Conservation (phyloP, 106 monocot species). For the Dendrobium nobile region DNA sequence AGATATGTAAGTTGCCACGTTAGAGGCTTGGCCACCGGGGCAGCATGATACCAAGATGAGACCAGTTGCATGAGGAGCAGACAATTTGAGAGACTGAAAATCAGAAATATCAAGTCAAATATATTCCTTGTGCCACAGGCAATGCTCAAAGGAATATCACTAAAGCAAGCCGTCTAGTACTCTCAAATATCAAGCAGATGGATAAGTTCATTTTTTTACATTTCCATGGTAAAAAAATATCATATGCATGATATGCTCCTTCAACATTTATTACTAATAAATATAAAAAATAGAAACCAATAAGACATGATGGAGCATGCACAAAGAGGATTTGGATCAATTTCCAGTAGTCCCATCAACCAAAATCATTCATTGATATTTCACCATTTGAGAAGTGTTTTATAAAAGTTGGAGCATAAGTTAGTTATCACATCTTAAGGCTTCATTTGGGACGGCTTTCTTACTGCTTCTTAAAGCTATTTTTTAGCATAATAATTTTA, state of each 20-base stretch:
- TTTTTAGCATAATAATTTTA: too few species aligned
- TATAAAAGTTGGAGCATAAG: neutral
- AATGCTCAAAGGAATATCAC: neutral
- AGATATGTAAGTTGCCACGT: slow-evolving; percentile 98
- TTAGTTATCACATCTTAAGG: neutral
- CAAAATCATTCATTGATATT: neutral
- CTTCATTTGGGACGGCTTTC: too few species aligned
- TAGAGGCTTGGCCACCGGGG: slow-evolving; percentile 86
- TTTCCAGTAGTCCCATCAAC: neutral
- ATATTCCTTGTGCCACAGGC: neutral
- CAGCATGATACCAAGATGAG: slow-evolving; percentile 93
- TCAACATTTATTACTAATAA: neutral
- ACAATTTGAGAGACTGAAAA: slow-evolving; percentile 66
- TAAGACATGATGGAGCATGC: neutral
- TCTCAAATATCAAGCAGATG: neutral
- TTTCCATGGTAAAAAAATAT: neutral
- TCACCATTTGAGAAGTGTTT: neutral
- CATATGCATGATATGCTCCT: neutral
- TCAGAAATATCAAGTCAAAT: neutral
- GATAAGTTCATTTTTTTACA: neutral
- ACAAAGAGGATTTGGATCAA: neutral
- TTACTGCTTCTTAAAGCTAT: too few species aligned
- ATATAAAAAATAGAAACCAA: neutral
- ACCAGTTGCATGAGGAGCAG: slow-evolving; percentile 93
- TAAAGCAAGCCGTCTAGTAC: neutral